Evolutionary conservation across 169 alveolate species (phyloP).

Genomic region (Plasmodium blacklocki): DNA sequence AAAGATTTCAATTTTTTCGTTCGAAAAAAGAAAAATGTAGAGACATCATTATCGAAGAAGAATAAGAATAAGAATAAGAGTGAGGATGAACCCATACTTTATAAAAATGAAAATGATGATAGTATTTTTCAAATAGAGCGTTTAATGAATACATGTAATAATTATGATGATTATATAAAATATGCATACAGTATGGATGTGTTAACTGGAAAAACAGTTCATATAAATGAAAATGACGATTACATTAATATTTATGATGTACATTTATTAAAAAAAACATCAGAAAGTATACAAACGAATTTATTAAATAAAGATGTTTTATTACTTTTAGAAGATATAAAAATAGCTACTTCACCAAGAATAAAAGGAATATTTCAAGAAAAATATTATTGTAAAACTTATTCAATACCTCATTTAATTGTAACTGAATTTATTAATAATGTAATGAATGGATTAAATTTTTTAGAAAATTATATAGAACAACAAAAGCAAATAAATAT

Average conservation of each 20-base stretch:
- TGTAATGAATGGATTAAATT: conserved; percentile 45
- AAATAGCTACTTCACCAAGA: conserved; percentile 69
- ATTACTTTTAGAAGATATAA: conserved; percentile 48
- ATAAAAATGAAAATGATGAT: conserved; percentile 12
- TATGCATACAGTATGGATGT: conserved; percentile 73
- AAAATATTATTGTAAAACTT: conserved; percentile 70
- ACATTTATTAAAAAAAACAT: conserved; percentile 59
- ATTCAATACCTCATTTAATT: conserved; percentile 68
- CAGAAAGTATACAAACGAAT: conserved; percentile 46
- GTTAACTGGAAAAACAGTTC: conserved; percentile 52
- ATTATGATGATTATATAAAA: conserved; percentile 45
- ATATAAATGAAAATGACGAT: conserved; percentile 69
- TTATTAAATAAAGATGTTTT: conserved; percentile 37
- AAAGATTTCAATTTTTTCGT: conserved; percentile 16
- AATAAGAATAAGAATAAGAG: background rate
- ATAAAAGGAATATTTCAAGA: conserved; percentile 62
- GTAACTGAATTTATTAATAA: conserved; percentile 50
- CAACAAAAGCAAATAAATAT: conserved; percentile 34
- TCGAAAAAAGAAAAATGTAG: background rate
- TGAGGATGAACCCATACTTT: background rate
- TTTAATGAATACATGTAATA: conserved; percentile 44
- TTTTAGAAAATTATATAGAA: conserved; percentile 56
- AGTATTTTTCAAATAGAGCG: conserved; percentile 42
- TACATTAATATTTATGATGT: conserved; percentile 68
- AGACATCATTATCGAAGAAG: background rate